Conservation (phyloP, 768 basidiomycete species). For the Trametes punicea region DNA sequence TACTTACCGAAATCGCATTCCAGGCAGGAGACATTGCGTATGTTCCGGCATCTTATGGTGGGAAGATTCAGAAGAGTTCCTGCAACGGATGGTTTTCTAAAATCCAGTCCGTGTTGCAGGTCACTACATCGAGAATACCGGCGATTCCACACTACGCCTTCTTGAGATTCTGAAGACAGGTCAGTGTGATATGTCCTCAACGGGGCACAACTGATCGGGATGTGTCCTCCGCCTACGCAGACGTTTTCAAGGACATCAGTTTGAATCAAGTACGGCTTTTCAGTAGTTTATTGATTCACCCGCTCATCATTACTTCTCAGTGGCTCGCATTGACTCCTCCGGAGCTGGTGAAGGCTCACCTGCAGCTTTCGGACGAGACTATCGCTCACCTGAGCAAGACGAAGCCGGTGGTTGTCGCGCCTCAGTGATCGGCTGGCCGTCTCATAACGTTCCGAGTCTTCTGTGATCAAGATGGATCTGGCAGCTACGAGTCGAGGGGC, state of each 20-base stretch:
- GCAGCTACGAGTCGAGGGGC: background rate
- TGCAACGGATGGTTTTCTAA: too few relatives aligned
- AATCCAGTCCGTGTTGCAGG: constrained; percentile 22
- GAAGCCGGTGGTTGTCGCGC: constrained; percentile 45
- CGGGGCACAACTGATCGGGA: background rate
- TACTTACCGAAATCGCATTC: background rate
- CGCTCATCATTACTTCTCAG: constrained; percentile 27
- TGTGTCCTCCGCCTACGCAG: constrained; percentile 8
- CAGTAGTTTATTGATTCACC: background rate
- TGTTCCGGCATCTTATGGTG: constrained; percentile 56
- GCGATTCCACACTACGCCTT: constrained; percentile 36
- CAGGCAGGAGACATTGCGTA: constrained; percentile 62
- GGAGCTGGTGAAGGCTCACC: constrained; percentile 56
- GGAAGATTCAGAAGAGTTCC: background rate
- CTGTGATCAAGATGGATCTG: background rate
- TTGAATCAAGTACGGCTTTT: constrained; percentile 26
- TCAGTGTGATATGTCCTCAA: background rate
- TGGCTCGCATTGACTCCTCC: constrained; percentile 62
- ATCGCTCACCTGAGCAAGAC: constrained; percentile 47
- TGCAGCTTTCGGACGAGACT: constrained; percentile 49
- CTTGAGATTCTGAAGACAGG: constrained; percentile 29
- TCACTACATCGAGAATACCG: constrained; percentile 44
- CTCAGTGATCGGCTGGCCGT: constrained; percentile 4
- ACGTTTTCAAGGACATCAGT: constrained; percentile 32
- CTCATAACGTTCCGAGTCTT: background rate